phyloP scores from a whole-genome alignment of 805 yeast species.

The Suhomyces sp. region DNA sequence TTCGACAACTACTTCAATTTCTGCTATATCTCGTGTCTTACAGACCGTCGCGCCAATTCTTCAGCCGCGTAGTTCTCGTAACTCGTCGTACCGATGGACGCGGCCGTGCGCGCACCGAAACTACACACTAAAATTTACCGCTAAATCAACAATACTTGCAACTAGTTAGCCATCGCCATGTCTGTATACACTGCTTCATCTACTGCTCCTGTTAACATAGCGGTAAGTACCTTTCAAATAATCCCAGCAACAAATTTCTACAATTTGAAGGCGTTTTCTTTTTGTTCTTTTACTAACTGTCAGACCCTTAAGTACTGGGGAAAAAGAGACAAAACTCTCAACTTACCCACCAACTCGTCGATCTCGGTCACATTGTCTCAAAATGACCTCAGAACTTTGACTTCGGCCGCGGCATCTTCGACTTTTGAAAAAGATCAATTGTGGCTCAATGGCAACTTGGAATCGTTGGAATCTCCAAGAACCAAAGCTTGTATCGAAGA shows the following conservation, averaged over 20 bases:
- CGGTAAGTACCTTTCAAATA: conserved; percentile 26
- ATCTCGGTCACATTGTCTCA: conserved; percentile 93
- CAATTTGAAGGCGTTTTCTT: too few relatives aligned
- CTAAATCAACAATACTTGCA: background rate
- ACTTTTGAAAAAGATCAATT: conserved; percentile 60
- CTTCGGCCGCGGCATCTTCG: conserved; percentile 75
- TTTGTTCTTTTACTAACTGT: conserved; percentile 9
- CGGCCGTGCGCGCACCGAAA: background rate
- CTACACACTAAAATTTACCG: background rate
- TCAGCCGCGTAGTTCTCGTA: background rate
- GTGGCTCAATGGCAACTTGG: conserved; percentile 83
- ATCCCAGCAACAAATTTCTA: background rate
- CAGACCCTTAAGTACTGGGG: conserved; percentile 98
- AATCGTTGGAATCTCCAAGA: conserved; percentile 60
- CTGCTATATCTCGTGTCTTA: background rate
- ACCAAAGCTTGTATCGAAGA: conserved; percentile 75
- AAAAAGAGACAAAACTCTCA: conserved; percentile 82
- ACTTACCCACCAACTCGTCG: conserved; percentile 94
- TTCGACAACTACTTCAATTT: background rate
- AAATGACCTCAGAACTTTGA: conserved; percentile 84
- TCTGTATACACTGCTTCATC: conserved; percentile 68
- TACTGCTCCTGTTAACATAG: conserved; percentile 97
- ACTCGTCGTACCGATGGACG: background rate
- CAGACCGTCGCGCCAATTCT: too few relatives aligned
- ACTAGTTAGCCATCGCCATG: conserved; percentile 27